Evolutionary conservation across 2,329 filamentous ascomycete genomes (phyloP), one percentile per base, ranked within the genome.

Genomic region (Plectosphaerella cucumerina): DNA sequence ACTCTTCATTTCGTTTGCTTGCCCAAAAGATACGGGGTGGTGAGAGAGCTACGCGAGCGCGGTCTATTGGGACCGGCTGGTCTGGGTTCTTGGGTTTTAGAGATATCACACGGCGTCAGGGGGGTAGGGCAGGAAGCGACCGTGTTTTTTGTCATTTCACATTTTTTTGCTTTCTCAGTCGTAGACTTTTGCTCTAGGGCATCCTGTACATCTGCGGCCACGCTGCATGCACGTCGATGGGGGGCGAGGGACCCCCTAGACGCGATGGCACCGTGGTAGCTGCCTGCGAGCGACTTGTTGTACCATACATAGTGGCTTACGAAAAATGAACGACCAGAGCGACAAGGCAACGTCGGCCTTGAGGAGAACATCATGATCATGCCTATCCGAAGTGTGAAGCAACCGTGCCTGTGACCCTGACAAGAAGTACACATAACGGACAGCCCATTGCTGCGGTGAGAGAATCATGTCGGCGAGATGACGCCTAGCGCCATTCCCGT

Each of bases 41-140:
- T 17, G 39, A 37, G 39, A 31, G 26, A 31, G 26, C 26, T 18
- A 18, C 12, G 39, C 39, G 17, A 12, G 17, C 18, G 10, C 18
- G 39, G 39, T 42, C 39, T 12, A 18, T 42, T 12, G 39, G 39
- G 39, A 18, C 17, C 17, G 39, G 17, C 17, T 42, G 39, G 39
- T 42, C 18, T 12, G 39, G 39, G 39, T 18, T 5, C 10, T 42
- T 18, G 39, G 39, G 39, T 20, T 26, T 48, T 48, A 42, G 47
- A 42, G 47, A 48, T 31, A 48, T 48, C 34, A 41, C 47, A 48
- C 37, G 47, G 47, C 47, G 47, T 48, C 37, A 20, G 37, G 47
- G 47, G 34, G 37, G 23, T 42, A n/a, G 42, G 47, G 35, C 41
- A 42, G 47, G 35, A 14, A 48, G 47, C 47, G 47, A 41, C 34